phyloP scores from a whole-genome alignment of 352 stramenopile genomes.

The Phytophthora rubi region DNA sequence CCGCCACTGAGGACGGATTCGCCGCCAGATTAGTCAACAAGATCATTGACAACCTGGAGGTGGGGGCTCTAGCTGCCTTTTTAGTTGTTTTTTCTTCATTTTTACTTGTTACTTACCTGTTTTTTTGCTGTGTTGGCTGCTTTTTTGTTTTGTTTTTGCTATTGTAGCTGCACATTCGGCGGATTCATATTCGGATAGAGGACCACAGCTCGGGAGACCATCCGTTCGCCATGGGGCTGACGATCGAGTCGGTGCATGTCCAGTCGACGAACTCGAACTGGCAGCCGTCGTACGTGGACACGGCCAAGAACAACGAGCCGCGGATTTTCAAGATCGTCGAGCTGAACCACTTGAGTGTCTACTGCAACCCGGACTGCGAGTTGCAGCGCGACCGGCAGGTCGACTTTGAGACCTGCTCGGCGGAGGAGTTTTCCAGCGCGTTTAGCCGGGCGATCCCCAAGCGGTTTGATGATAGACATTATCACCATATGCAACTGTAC shows the following conservation, averaged over 20 bases:
- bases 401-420: conserved; percentile 74
- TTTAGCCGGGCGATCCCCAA: conserved; percentile 87
- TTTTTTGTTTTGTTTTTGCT: background rate
- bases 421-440: conserved; percentile 78
- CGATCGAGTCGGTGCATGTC: conserved; percentile 83
- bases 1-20: conserved; percentile 64
- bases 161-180: conserved; percentile 77
- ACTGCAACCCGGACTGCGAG: conserved; percentile 83
- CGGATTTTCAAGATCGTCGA: conserved; percentile 91
- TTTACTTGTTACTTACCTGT: background rate
- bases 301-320: conserved; percentile 78
- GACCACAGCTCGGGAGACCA: conserved; percentile 82
- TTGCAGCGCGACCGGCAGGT: conserved; percentile 57
- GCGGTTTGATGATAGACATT: conserved; percentile 75
- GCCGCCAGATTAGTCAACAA: conserved; percentile 84
- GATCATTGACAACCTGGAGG: conserved; percentile 91
- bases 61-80: conserved; percentile 13
- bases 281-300: conserved; percentile 87
- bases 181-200: conserved; percentile 86
- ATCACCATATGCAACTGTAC: conserved; percentile 75
- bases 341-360: conserved; percentile 88
- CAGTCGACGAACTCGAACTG: conserved; percentile 90
- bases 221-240: conserved; percentile 82
- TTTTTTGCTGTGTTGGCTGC: conserved; percentile 5
- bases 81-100: background rate